Conservation (phyloP, 805 yeast genomes). For the Barnettozyma sucrosica region DNA sequence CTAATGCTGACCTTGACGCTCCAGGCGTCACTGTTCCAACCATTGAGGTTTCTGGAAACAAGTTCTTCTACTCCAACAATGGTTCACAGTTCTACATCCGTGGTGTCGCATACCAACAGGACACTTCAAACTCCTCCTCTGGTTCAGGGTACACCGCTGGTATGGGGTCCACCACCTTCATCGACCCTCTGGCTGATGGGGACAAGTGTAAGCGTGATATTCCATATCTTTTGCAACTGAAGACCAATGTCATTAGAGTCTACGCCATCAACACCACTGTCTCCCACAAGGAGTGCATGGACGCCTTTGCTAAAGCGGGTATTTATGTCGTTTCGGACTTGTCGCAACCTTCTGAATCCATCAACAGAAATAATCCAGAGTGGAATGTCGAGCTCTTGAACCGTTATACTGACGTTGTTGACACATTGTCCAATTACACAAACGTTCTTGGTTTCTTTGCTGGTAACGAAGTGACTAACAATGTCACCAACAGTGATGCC, state of each 20-base stretch:
- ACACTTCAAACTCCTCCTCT: slow-evolving; percentile 39
- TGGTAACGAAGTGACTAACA: slow-evolving; percentile 85
- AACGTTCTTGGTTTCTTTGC: slow-evolving; percentile 87
- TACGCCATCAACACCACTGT: slow-evolving; percentile 66
- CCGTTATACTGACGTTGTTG: slow-evolving; percentile 73
- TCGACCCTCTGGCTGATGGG: slow-evolving; percentile 66
- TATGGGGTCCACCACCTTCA: slow-evolving; percentile 25
- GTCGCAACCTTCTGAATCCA: slow-evolving; percentile 67
- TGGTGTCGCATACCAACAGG: slow-evolving; percentile 73
- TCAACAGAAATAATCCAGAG: slow-evolving; percentile 62
- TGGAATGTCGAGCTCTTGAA: slow-evolving; percentile 64
- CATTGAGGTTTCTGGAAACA: slow-evolving; percentile 58
- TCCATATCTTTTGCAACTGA: slow-evolving; percentile 53
- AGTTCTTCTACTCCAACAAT: slow-evolving; percentile 61
- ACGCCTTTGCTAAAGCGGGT: slow-evolving; percentile 64
- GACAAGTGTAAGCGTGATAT: slow-evolving; percentile 65
- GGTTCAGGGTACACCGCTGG: slow-evolving; percentile 16
- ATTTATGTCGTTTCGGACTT: slow-evolving; percentile 82
- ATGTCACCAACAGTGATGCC: slow-evolving; percentile 64
- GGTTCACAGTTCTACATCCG: slow-evolving; percentile 72
- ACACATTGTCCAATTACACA: slow-evolving; percentile 60
- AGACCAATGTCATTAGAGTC: slow-evolving; percentile 67
- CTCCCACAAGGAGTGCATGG: slow-evolving; percentile 69
- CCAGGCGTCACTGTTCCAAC: slow-evolving; percentile 35
- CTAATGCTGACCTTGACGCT: slow-evolving; percentile 20